Conservation (phyloP, 2,329 filamentous ascomycete genomes). For the Colletotrichum sojae region DNA sequence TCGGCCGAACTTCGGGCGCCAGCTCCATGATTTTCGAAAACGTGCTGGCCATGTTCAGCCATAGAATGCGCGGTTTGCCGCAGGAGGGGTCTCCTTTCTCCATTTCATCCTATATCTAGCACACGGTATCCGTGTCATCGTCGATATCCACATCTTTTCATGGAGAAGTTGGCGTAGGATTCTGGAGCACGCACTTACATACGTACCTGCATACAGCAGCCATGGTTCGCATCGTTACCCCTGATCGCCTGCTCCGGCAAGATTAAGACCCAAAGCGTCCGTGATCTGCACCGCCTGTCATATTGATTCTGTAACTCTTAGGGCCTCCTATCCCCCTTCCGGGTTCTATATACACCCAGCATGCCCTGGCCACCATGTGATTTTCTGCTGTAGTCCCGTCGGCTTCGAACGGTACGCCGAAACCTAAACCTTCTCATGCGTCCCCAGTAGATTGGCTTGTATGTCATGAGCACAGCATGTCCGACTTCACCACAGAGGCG, state of each 20-base stretch:
- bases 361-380: slow-evolving; percentile 19
- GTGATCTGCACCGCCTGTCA: slow-evolving; percentile 21
- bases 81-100: not conserved
- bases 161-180: slow-evolving; percentile 2
- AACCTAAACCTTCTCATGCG: not conserved
- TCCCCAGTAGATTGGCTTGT: not conserved
- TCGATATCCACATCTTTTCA: slow-evolving; percentile 10
- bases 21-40: not conserved
- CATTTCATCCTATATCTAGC: not conserved
- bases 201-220: not conserved
- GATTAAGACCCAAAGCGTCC: slow-evolving; percentile 1
- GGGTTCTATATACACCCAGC: slow-evolving; percentile 23
- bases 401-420: not conserved
- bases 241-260: slow-evolving; percentile 12
- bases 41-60: not conserved
- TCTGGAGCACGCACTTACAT: slow-evolving; percentile 10
- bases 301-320: not conserved
- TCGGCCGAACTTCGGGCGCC: not conserved
- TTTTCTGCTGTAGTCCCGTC: not conserved
- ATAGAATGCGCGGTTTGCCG: not conserved
- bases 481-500: slow-evolving; percentile 50
- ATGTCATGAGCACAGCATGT: slow-evolving; percentile 30
- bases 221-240: slow-evolving; percentile 2
- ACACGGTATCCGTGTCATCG: not conserved
- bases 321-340: not conserved